Evolutionary conservation across 257 asterid species (phyloP), one percentile per base, ranked within the genome.

Genomic region (Ballota nigra): DNA sequence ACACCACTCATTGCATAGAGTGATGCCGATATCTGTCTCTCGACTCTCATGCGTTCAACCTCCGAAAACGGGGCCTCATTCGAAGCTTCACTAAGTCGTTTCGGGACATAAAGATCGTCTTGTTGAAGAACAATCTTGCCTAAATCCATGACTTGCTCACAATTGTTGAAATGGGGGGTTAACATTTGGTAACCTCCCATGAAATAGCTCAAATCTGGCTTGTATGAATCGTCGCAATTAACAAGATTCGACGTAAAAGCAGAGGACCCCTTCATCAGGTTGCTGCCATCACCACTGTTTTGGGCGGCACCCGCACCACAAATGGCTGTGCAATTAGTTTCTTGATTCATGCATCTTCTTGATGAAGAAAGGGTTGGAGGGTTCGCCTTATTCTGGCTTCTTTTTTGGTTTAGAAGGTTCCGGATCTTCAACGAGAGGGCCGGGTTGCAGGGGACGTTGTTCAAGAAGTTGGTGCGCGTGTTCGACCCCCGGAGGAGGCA

Each of bases 401-500:
- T 83, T 80, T 89, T 89, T 38, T 83, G 96, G 29, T 86, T 82
- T 73, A 87, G 85, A 20, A 92, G 85, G 79, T 89, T 92, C 23
- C 84, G 86, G 77, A 92, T 89, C 67, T 87, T 87, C 82, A 83
- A 60, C 24, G 96, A 87, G 18, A 92, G 82, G 31, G 97, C 93
- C 22, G 97, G 94, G 66, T 85, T 87, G 56, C 86, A 76, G 2
- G 96, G 97, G 33, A 62, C 47, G 68, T 79, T 77, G 66, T 85
- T 86, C 58, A 80, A 62, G 86, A 92, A 92, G 68, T 89, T 92
- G 61, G 92, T 91, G 23, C 95, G 85, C 5, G 95, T 81, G 69
- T 86, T 87, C 5, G 96, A 86, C 9, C 97, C 97, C 1, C 96
- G 84, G 1, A 91, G 91, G 69, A 91, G 97, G 76, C 79, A 88